A percentile compares a stretch with the other conserved stretches of the same genome.
Conservation (phyloP, 2,329 filamentous ascomycete species). For the Ophiostoma novo-ulmi region DNA sequence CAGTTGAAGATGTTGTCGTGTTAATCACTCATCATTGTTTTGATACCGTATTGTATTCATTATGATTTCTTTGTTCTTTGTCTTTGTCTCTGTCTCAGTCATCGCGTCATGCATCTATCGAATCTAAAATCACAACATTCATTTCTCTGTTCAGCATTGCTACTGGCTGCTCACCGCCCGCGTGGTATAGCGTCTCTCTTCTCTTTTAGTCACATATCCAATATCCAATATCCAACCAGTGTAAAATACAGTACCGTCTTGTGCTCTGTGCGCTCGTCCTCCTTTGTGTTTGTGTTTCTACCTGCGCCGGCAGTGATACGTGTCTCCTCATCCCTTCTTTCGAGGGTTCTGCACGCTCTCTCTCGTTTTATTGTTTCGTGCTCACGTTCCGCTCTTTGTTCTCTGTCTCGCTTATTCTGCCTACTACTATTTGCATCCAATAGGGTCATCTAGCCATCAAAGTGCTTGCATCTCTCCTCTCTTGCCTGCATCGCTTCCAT, state of each 20-base stretch:
- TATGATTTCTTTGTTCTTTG: not conserved
- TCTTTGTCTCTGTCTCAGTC: not conserved
- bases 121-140: not conserved
- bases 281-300: not conserved
- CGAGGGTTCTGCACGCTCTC: not conserved
- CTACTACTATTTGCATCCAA: too few species aligned
- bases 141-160: not conserved
- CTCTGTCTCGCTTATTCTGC: too few species aligned
- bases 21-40: conserved; percentile 9
- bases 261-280: not conserved
- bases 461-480: not conserved
- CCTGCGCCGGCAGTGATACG: not conserved
- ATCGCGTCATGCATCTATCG: not conserved
- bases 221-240: too few species aligned
- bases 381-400: not conserved
- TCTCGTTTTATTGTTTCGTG: not conserved
- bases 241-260: not conserved
- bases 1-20: not conserved
- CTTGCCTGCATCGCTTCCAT: not conserved
- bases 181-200: conserved; percentile 1
- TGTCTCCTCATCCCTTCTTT: not conserved
- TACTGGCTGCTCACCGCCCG: conserved; percentile 3
- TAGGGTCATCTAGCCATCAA: not conserved
- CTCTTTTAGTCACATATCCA: not conserved
- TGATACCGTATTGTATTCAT: not conserved